Percentiles rank a stretch among this genome's conserved stretches.
These are phyloP conservation scores for Calonectria henricotiae DNA, from an alignment of 2,329 filamentous ascomycete genomes.

Conservation along the genomic window DNA sequence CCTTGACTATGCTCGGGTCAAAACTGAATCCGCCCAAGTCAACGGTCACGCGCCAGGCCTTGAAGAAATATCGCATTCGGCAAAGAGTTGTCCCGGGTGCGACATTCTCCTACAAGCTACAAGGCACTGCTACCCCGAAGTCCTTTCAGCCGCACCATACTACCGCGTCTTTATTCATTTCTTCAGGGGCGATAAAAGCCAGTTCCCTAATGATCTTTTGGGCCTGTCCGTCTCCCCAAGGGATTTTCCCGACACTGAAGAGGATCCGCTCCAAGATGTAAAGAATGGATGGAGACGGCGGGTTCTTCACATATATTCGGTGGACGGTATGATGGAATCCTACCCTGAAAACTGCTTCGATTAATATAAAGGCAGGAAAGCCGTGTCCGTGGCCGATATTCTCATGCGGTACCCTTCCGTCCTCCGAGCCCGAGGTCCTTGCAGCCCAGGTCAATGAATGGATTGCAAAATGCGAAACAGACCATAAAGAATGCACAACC, in stretches of 20 bases:
- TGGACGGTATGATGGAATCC: conserved; percentile 11
- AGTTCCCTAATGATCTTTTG: conserved; percentile 17
- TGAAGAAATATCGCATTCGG: conserved; percentile 20
- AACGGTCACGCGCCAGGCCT: conserved; percentile 23
- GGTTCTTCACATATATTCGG: conserved; percentile 34
- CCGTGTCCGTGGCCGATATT: conserved; percentile 35
- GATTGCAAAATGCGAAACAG: conserved; percentile 34
- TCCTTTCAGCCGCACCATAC: conserved; percentile 13
- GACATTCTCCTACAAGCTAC: conserved; percentile 29
- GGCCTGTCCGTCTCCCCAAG: conserved; percentile 34
- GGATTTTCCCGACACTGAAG: conserved; percentile 26
- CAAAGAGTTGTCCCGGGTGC: conserved; percentile 23
- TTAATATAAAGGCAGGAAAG: conserved; percentile 17
- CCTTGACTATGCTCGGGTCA: conserved; percentile 12
- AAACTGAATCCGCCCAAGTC: neutral
- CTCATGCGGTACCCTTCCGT: conserved; percentile 8
- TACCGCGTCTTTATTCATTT: conserved; percentile 32
- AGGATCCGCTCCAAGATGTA: conserved; percentile 31
- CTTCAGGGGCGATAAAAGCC: conserved; percentile 22
- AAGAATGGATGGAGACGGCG: conserved; percentile 31
- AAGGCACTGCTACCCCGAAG: conserved; percentile 34
- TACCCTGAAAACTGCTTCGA: too few species aligned
- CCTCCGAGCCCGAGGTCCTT: conserved; percentile 4
- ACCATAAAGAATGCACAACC: conserved; percentile 32
- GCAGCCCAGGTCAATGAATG: conserved; percentile 32